Percentiles rank a stretch among this genome's conserved stretches.
Evolutionary conservation across 1,139 yeast species (phyloP).

Genomic region (Diutina scorzettiae): DNA sequence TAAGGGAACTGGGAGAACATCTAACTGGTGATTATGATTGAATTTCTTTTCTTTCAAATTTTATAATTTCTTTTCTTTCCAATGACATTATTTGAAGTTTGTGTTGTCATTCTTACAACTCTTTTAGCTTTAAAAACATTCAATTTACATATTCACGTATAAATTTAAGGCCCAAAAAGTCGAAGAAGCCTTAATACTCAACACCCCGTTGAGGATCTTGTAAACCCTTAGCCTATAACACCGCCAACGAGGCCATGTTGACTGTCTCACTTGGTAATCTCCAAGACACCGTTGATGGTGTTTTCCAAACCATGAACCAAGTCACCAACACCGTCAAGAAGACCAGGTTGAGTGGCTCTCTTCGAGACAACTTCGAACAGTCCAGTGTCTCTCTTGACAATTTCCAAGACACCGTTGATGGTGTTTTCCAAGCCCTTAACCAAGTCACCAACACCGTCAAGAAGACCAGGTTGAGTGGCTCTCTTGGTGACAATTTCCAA

Average conservation of each 20-base stretch:
- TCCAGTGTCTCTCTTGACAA: no score
- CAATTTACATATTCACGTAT: no score
- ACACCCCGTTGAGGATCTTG: no score
- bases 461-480: background rate
- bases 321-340: background rate
- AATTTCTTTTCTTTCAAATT: no score
- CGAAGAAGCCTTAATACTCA: no score
- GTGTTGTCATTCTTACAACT: no score
- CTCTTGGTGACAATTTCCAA: background rate
- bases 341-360: background rate
- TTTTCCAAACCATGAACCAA: background rate
- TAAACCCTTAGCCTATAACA: background rate
- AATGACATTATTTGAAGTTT: no score
- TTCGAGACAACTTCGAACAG: background rate
- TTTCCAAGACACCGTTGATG: background rate
- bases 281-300: background rate
- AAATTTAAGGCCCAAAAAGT: no score
- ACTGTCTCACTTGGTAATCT: background rate
- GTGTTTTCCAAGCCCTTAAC: background rate
- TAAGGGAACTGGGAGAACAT: no score
- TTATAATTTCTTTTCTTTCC: no score
- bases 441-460: background rate
- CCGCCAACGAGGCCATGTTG: background rate
- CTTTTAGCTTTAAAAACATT: no score
- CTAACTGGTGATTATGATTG: no score